Evolutionary conservation across 176 grass and related monocot genomes (phyloP), one percentile per base, ranked within the genome.

Genomic region (Hordeum marinum): DNA sequence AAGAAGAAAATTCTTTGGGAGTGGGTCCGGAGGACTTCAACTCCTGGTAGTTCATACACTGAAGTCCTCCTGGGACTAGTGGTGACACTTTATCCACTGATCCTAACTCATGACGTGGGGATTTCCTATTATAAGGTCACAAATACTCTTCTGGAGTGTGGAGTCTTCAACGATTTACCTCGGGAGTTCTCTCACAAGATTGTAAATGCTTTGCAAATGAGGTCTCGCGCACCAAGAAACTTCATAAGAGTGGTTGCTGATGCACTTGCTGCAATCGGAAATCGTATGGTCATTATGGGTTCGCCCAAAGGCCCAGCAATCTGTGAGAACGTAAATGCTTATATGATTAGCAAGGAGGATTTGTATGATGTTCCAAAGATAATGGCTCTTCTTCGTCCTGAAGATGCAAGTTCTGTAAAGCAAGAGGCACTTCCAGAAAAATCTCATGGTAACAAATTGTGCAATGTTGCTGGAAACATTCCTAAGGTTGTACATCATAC

Each of bases 201-300:
- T 10, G 3, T 18, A 24, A 3, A 36, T 83, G 34, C 63, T 52
- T 41, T 74, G 45, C 0, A 9, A 18, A 71, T 25, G 29, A 65
- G 9, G 43, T 12, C 2, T 6, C 14, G 3, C n/a, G 15, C 48
- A 74, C 25, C 21, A 13, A 14, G 8, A 61, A 60, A 78, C 7
- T 86, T 85, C 72, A 40, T 21, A 27, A 58, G 23, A 25, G 15
- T 63, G 69, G 88, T 98, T 88, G 65, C 76, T 63, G 90, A 98
- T 74, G 90, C 88, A 74, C 88, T 98, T 13, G 59, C 40, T 12
- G 78, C 76, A 15, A 39, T 94, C n/a, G 87, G 85, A 65, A 85
- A 90, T 81, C 79, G 17, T 48, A 72, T 97, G 79, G 86, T 98
- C 5, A 3, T 98, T 41, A 82, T 98, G 21, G 86, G 87, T 87